These are phyloP conservation scores for Huntiella decipiens DNA, from an alignment of 2,329 filamentous ascomycete species.

Conservation along the genomic window DNA sequence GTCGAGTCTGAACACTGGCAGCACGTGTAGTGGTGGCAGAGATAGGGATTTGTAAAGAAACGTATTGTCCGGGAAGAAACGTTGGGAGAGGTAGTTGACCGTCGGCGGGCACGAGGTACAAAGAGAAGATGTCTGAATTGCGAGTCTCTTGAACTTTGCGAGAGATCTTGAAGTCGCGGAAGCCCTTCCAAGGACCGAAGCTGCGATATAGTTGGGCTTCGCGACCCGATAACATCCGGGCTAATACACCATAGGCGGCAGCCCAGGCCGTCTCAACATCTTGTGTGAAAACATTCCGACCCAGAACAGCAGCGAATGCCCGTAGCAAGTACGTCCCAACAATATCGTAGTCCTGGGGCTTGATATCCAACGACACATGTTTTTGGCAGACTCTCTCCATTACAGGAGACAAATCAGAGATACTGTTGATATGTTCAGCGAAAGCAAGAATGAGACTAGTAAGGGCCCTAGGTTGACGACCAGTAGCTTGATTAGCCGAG, in stretches of 20 bases:
- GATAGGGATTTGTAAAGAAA: conserved; percentile 44
- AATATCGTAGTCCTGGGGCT: conserved; percentile 48
- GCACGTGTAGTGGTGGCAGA: conserved; percentile 26
- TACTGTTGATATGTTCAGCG: conserved; percentile 52
- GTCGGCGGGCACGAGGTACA: conserved; percentile 51
- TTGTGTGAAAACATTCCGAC: conserved; percentile 40
- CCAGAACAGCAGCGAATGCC: conserved; percentile 49
- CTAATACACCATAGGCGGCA: conserved; percentile 51
- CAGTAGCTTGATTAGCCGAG: conserved; percentile 45
- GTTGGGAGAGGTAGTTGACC: conserved; percentile 29
- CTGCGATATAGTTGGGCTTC: conserved; percentile 43
- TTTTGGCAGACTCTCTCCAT: conserved; percentile 58
- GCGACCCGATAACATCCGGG: conserved; percentile 47
- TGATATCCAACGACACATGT: conserved; percentile 52
- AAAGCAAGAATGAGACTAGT: conserved; percentile 53
- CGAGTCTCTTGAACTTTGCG: conserved; percentile 37
- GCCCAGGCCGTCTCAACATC: conserved; percentile 53
- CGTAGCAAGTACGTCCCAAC: conserved; percentile 50
- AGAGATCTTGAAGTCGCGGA: conserved; percentile 35
- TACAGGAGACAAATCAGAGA: conserved; percentile 34
- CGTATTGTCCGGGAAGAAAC: conserved; percentile 55
- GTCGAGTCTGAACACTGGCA: conserved; percentile 48
- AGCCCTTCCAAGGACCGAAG: conserved; percentile 23
- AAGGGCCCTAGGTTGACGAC: conserved; percentile 50
- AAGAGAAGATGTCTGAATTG: conserved; percentile 40